Evolutionary conservation across 2,329 filamentous ascomycete species (phyloP).

Genomic region (Parascedosporium putredinis): DNA sequence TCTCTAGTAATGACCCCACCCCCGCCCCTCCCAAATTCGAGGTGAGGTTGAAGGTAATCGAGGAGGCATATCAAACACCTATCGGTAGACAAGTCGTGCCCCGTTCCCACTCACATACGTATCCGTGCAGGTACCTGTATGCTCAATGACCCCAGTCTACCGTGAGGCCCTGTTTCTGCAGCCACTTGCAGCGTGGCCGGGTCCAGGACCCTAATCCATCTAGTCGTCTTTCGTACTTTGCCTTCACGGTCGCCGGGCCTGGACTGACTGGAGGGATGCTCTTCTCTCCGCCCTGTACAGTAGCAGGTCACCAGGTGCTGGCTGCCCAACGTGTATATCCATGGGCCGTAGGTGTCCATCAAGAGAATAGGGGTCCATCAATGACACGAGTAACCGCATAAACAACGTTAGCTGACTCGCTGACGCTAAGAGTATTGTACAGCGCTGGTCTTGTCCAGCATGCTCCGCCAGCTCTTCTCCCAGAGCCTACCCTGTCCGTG

Average conservation of each 20-base stretch:
- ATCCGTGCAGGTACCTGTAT: background rate
- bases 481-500: background rate
- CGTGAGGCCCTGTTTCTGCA: background rate
- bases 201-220: too few species aligned
- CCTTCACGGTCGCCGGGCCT: background rate
- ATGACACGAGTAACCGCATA: slow-evolving; percentile 1
- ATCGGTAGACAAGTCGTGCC: background rate
- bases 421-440: slow-evolving; percentile 3
- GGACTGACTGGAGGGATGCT: background rate
- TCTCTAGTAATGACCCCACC: background rate
- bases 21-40: too few species aligned
- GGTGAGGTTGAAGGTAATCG: too few species aligned
- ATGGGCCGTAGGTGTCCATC: background rate
- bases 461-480: background rate
- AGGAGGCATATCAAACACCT: background rate
- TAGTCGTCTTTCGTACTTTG: too few species aligned
- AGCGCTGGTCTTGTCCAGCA: background rate
- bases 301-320: too few species aligned
- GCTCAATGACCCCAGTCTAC: background rate
- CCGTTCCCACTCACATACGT: background rate
- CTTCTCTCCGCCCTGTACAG: background rate
- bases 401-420: slow-evolving; percentile 3
- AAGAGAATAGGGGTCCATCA: background rate
- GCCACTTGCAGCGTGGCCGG: background rate
- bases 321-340: background rate